Conservation (phyloP, 2,329 filamentous ascomycete species). For the Zelopaecilomyces penicillatus region DNA sequence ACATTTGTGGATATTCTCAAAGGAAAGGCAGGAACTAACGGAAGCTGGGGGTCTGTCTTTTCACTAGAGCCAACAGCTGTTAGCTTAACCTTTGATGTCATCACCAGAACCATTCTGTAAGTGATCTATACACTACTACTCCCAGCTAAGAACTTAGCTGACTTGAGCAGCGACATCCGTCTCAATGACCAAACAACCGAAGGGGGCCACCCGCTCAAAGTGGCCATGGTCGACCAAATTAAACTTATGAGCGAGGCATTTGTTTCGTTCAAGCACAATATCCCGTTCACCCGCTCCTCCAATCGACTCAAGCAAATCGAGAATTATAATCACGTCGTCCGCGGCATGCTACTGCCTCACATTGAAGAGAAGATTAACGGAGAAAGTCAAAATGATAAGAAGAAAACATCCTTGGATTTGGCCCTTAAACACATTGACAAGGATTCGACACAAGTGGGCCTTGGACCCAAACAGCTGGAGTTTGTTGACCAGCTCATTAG, state of each 20-base stretch:
- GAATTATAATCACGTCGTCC: too few species aligned
- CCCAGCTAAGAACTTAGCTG: too few species aligned
- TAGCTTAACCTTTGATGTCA: conserved; percentile 1
- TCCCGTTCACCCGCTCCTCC: too few species aligned
- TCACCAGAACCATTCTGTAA: background rate
- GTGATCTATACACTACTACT: background rate
- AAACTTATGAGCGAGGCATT: background rate
- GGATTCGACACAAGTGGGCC: background rate
- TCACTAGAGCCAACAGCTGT: background rate
- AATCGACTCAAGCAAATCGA: too few species aligned
- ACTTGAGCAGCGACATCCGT: too few species aligned
- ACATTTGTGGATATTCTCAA: background rate
- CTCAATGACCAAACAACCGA: too few species aligned
- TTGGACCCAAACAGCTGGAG: background rate
- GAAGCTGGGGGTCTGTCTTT: background rate
- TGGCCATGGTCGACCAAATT: background rate
- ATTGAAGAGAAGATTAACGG: too few species aligned
- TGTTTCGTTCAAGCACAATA: too few species aligned
- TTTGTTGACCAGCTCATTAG: background rate
- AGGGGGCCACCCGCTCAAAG: background rate
- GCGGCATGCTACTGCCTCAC: too few species aligned
- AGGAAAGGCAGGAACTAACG: background rate
- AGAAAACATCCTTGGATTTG: background rate
- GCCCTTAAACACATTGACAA: background rate
- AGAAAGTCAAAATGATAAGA: too few species aligned